Base-by-base conservation (phyloP, 140 eudicot genomes). In the Cichorium intybus region DNA sequence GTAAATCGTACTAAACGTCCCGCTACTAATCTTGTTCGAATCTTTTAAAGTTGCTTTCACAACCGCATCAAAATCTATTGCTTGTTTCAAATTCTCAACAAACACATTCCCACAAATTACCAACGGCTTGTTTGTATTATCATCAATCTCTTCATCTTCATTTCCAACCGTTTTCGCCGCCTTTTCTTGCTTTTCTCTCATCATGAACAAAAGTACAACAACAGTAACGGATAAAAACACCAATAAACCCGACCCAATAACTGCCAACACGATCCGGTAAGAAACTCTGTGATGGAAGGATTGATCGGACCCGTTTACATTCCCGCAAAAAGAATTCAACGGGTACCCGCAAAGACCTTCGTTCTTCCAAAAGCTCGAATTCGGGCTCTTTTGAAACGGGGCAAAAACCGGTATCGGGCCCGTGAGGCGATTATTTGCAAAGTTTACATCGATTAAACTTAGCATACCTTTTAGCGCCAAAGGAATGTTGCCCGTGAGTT, bases 321-420 rank as follows among this genome's bases (percentile, higher is more conserved):
- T 79, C 21, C 82, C 88, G 52, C 99, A 89, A 14, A 75, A 60
- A n/a, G 76, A 64, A 73, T 62, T 89, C 65, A 94, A 53, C 5
- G 99, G 99, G 80, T 80, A 84, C 27, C 99, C 97, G 48, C 99
- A 94, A 33, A 94, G 94, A 23, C 83, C 95, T 74, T 83, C 81
- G 51, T 94, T 94, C 28, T 90, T 90, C 60, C 61, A 57, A 79
- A 89, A 94, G 66, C 99, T 89, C 52, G 99, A 86, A 59, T 75
- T 84, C 12, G 73, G 73, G 84, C 95, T 89, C 74, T 94, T 94
- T 39, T 94, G 95, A 68, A 94, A 89, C 0, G 99, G 99, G 3
- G 53, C 74, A 68, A 94, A 94, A 3, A 73, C 64, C 2, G 99
- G 99, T 71, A 94, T 86, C 14, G 95, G 95, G 2, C 99, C 99